Conservation (phyloP, 2,329 filamentous ascomycete genomes). For the Immersiporthe knoxdaviesiana region DNA sequence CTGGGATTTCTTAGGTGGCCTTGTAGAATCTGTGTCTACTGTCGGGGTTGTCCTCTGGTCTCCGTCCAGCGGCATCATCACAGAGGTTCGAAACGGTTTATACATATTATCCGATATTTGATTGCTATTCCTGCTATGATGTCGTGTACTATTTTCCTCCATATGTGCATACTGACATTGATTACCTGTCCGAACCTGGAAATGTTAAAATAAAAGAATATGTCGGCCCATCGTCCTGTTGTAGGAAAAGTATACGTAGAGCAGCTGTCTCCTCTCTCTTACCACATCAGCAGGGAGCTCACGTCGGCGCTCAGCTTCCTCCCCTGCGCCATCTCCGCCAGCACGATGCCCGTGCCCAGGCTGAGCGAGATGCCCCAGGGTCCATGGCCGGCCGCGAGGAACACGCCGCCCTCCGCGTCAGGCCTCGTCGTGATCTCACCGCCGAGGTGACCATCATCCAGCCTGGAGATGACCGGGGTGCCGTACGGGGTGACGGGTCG, state of each 20-base stretch:
- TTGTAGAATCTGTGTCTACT: background rate
- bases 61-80: background rate
- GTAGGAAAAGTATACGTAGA: background rate
- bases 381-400: constrained; percentile 72
- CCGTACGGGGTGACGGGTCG: constrained; percentile 69
- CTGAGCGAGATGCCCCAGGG: constrained; percentile 72
- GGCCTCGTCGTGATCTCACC: constrained; percentile 45
- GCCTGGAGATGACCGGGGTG: constrained; percentile 62
- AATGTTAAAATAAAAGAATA: background rate
- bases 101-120: background rate
- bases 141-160: background rate
- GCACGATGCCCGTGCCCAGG: constrained; percentile 70
- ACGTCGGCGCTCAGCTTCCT: constrained; percentile 62
- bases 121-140: background rate
- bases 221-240: background rate
- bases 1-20: too few relatives aligned
- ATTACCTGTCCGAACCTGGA: background rate
- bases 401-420: constrained; percentile 64
- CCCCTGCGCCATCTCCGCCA: constrained; percentile 71
- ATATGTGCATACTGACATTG: background rate
- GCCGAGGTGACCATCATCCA: constrained; percentile 61
- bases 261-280: constrained; percentile 12
- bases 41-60: background rate
- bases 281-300: constrained; percentile 45
- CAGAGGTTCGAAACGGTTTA: background rate